A percentile compares a stretch with the other conserved stretches of the same genome.
Evolutionary conservation across 2,329 filamentous ascomycete genomes (phyloP).

Genomic region (Ceratocystis albifundus): DNA sequence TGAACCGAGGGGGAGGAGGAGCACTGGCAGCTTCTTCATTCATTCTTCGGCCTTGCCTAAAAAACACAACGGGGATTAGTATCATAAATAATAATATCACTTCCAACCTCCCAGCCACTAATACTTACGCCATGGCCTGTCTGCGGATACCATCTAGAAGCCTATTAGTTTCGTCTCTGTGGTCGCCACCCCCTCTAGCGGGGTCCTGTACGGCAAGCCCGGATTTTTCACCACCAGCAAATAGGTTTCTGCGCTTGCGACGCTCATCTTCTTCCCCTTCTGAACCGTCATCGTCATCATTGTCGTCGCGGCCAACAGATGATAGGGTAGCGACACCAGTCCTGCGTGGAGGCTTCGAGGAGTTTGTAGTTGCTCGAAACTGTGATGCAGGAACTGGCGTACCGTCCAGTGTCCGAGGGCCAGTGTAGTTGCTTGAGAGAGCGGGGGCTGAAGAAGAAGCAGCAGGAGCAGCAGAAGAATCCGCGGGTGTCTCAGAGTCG

Average conservation of each 20-base stretch:
- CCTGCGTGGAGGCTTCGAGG: conserved; percentile 39
- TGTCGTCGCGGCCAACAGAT: conserved; percentile 33
- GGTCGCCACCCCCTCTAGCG: conserved; percentile 31
- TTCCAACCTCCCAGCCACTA: background rate
- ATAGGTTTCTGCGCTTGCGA: conserved; percentile 54
- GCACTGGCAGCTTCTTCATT: conserved; percentile 28
- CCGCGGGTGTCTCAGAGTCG: conserved; percentile 33
- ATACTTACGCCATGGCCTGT: conserved; percentile 48
- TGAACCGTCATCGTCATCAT: conserved; percentile 45
- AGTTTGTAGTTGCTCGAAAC: conserved; percentile 21
- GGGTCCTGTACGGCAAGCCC: conserved; percentile 57
- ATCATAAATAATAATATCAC: background rate
- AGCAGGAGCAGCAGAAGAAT: conserved; percentile 31
- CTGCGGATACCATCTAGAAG: conserved; percentile 53
- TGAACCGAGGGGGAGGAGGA: conserved; percentile 49
- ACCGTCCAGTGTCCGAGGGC: conserved; percentile 52
- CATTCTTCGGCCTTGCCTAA: conserved; percentile 16
- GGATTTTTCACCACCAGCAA: conserved; percentile 78
- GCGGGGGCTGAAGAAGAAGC: conserved; percentile 21
- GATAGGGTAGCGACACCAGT: conserved; percentile 51
- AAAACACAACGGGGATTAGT: too few species aligned
- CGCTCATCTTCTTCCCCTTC: conserved; percentile 47
- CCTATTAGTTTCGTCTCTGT: conserved; percentile 28
- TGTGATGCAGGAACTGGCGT: conserved; percentile 42
- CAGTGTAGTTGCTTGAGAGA: conserved; percentile 40